Evolutionary conservation across 495 filamentous ascomycete species (phyloP).

Genomic region (Cercophora samala): DNA sequence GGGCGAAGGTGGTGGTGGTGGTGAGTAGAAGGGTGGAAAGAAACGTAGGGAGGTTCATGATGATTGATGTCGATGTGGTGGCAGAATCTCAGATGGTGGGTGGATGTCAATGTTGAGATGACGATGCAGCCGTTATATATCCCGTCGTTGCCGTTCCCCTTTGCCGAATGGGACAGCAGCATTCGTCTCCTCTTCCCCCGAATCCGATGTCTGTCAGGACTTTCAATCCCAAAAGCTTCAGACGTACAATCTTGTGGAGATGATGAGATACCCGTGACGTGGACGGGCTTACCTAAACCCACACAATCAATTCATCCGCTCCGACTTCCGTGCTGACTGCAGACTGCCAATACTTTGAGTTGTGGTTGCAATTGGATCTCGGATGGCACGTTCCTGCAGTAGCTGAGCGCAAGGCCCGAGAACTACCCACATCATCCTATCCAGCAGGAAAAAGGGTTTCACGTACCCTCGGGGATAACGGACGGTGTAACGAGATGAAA

Average conservation of each 20-base stretch:
- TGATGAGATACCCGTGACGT: background rate
- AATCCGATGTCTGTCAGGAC: background rate
- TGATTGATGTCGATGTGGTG: background rate
- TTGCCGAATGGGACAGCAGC: background rate
- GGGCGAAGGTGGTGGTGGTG: background rate
- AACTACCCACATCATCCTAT: no score
- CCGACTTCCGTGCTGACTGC: background rate
- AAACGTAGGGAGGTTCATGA: background rate
- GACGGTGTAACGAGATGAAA: no score
- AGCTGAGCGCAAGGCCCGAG: background rate
- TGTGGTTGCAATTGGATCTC: background rate
- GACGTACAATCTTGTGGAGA: background rate
- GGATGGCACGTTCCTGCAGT: background rate
- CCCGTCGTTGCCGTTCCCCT: background rate
- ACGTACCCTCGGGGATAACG: no score
- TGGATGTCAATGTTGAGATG: conserved; percentile 22
- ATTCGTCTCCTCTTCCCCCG: background rate
- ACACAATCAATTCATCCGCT: background rate
- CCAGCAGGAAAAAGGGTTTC: no score
- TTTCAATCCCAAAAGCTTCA: background rate
- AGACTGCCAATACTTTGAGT: background rate
- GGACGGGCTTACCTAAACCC: background rate
- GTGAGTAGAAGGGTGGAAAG: background rate
- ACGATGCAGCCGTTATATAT: background rate
- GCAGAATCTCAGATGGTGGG: no score